Conservation (phyloP, 1,284 basidiomycete species). For the Mycosarcoma maydis region DNA sequence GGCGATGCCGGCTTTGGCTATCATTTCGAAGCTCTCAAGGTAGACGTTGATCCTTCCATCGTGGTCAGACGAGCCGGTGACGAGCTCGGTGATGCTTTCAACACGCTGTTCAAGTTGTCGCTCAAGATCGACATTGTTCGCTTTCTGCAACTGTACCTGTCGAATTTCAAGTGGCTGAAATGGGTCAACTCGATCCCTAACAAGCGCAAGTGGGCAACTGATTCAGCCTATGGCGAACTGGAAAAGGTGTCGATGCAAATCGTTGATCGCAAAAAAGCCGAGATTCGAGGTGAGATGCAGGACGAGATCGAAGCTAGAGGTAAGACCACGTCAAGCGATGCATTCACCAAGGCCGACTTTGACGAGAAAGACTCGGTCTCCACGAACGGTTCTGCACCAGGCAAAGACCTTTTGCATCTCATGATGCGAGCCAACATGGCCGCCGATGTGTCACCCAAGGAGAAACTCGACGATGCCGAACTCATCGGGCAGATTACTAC, state of each 20-base stretch:
- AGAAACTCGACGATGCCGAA: constrained; percentile 55
- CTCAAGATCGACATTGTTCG: constrained; percentile 30
- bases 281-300: constrained; percentile 52
- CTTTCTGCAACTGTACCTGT: constrained; percentile 49
- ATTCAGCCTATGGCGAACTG: constrained; percentile 31
- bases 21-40: constrained; percentile 45
- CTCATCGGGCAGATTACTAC: constrained; percentile 60
- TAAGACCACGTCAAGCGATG: background rate
- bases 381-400: constrained; percentile 2
- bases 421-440: constrained; percentile 64
- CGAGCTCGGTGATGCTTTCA: constrained; percentile 39
- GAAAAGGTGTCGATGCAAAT: constrained; percentile 46
- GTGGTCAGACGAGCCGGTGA: constrained; percentile 27
- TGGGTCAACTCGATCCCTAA: constrained; percentile 60
- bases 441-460: constrained; percentile 40
- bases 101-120: constrained; percentile 38
- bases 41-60: constrained; percentile 21
- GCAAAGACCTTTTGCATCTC: constrained; percentile 60
- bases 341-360: constrained; percentile 49
- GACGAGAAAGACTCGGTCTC: constrained; percentile 31
- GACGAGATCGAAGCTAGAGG: constrained; percentile 19
- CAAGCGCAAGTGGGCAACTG: constrained; percentile 38
- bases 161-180: constrained; percentile 40
- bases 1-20: constrained; percentile 58
- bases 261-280: constrained; percentile 44